phyloP scores from a whole-genome alignment of 2,329 filamentous ascomycete species.

The Diaporthe australafricana region DNA sequence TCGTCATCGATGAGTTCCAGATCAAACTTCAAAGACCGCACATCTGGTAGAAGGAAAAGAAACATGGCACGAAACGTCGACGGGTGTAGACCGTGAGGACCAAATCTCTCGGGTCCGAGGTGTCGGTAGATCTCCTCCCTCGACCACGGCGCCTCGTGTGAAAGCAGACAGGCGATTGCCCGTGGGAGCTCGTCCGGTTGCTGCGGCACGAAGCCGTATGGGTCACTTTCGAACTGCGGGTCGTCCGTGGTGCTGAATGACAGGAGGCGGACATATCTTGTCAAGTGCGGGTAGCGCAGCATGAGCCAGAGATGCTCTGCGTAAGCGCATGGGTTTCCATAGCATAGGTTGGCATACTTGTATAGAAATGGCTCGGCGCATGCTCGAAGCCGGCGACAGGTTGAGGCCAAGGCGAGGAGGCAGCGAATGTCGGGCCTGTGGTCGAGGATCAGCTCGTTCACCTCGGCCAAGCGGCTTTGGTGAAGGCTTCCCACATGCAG shows the following conservation, averaged over 20 bases:
- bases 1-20: neutral
- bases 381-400: neutral
- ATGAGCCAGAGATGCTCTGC: neutral
- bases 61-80: neutral
- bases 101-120: neutral
- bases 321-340: neutral
- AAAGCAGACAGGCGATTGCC: neutral
- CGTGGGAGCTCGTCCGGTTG: neutral
- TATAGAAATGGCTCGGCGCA: neutral
- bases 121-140: neutral
- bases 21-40: neutral
- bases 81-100: neutral
- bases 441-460: neutral
- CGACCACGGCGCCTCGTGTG: neutral
- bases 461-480: neutral
- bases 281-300: neutral
- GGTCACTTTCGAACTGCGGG: neutral
- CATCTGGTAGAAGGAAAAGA: neutral
- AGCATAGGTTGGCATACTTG: neutral
- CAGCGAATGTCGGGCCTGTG: too few species aligned
- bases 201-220: neutral
- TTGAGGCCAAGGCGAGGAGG: neutral
- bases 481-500: neutral
- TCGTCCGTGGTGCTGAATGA: neutral
- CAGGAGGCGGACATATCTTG: neutral